Percentiles rank a stretch among this genome's conserved stretches.
phyloP scores from a whole-genome alignment of 2,329 filamentous ascomycete species.

The Metarhizium brunneum region DNA sequence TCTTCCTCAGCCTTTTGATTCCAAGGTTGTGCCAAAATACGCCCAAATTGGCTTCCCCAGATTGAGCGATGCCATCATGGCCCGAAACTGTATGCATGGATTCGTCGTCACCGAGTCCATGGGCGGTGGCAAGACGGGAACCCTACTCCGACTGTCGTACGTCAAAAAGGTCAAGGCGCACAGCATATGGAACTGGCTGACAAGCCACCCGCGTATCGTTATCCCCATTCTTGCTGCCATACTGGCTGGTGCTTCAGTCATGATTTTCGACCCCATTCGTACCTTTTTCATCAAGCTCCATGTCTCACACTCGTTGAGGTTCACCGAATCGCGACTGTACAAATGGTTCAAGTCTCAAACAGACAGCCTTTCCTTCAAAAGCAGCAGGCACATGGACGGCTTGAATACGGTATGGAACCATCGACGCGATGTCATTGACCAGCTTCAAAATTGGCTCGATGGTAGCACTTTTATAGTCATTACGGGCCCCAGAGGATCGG shows the following conservation, averaged over 20 bases:
- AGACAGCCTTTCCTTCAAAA: constrained; percentile 56
- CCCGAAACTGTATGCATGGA: constrained; percentile 87
- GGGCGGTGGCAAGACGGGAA: constrained; percentile 68
- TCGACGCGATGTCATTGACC: constrained; percentile 69
- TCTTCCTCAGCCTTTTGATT: constrained; percentile 70
- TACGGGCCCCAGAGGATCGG: constrained; percentile 83
- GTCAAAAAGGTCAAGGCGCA: constrained; percentile 68
- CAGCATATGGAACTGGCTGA: constrained; percentile 80
- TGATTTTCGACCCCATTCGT: constrained; percentile 87
- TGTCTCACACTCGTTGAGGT: constrained; percentile 66
- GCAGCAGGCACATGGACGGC: constrained; percentile 54
- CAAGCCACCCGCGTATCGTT: constrained; percentile 77
- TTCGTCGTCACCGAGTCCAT: constrained; percentile 58
- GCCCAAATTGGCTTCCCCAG: constrained; percentile 70
- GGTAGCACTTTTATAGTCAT: constrained; percentile 93
- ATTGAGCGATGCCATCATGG: constrained; percentile 72
- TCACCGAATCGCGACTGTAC: constrained; percentile 64
- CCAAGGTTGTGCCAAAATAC: constrained; percentile 73
- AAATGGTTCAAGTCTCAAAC: constrained; percentile 63
- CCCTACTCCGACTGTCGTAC: constrained; percentile 72
- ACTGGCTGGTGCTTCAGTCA: constrained; percentile 72
- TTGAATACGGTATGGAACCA: constrained; percentile 83
- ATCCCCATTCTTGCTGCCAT: constrained; percentile 76
- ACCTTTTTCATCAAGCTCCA: constrained; percentile 88
- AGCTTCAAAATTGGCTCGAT: constrained; percentile 76